Base-by-base conservation (phyloP, 345 rosid species). In the Erodium maritimum region DNA sequence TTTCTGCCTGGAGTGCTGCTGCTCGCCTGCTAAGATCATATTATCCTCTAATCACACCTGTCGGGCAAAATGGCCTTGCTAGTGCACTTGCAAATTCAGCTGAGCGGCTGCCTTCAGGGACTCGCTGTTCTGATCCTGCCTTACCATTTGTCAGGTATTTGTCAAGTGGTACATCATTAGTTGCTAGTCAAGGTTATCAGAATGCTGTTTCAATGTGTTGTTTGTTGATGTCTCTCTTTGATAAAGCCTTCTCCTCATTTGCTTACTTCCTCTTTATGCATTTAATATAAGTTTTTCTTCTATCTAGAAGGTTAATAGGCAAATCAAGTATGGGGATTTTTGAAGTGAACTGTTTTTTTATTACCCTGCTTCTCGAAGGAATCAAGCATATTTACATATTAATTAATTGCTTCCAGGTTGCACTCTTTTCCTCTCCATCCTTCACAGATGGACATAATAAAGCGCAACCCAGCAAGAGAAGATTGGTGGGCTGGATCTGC, bases 401-500 rank as follows among this genome's bases (percentile, higher is more conserved):
- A 45, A 23, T 34, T 56, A 11, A 6, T 55, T 68, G 62, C 48
- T 74, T 71, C 63, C 80, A 94, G 99, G 74, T 58, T 94, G 61
- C 80, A 80, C 69, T 84, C 96, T 68, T 94, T 90, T 76, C 99
- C 99, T 60, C 73, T 79, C 55, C 90, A 82, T 70, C 70, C 90
- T 51, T 85, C 89, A 21, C 96, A 85, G 73, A 81, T 80, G 72
- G 89, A 87, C 67, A 84, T 94, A 51, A 77, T 85, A 62, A 87
- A 90, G 67, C 82, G 96, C 61, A 87, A 84, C 75, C 81, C 88
- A 55, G 90, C 79, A 54, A 82, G 90, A 69, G 95, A 85, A 69
- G 97, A 94, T 80, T 94, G 97, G 99, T 94, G 96, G 97, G 76
- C 77, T 42, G 97, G 95, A 60, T 77, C 96, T 77, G 99, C 94